phyloP scores from a whole-genome alignment of 2,329 filamentous ascomycete species.

The Gnomoniopsis smithogilvyi region DNA sequence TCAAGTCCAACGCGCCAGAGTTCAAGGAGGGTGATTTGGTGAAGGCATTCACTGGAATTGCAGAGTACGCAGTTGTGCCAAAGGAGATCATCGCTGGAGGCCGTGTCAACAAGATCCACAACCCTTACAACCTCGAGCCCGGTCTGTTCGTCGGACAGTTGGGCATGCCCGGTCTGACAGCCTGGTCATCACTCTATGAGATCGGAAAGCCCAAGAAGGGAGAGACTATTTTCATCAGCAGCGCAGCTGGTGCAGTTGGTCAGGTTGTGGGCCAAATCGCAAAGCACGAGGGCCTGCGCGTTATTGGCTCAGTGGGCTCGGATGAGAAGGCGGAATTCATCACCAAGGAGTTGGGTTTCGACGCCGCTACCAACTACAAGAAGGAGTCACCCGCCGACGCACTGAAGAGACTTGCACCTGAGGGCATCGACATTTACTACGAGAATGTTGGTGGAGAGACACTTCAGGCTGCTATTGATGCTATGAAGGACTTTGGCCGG shows the following conservation, averaged over 20 bases:
- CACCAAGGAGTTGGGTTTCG: slow-evolving; percentile 47
- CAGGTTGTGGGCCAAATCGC: slow-evolving; percentile 81
- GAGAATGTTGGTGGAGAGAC: slow-evolving; percentile 54
- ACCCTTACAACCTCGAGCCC: slow-evolving; percentile 64
- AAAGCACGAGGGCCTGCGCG: slow-evolving; percentile 74
- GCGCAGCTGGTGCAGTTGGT: slow-evolving; percentile 77
- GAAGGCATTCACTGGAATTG: slow-evolving; percentile 52
- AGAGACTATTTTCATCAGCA: slow-evolving; percentile 78
- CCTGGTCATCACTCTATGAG: slow-evolving; percentile 58
- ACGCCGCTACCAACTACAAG: slow-evolving; percentile 82
- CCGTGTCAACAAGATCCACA: slow-evolving; percentile 56
- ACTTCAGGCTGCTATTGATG: slow-evolving; percentile 41
- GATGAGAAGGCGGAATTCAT: slow-evolving; percentile 76
- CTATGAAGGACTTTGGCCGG: slow-evolving; percentile 60
- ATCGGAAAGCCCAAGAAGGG: slow-evolving; percentile 71
- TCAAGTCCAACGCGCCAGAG: slow-evolving; percentile 60
- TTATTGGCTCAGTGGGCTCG: slow-evolving; percentile 76
- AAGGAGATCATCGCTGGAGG: slow-evolving; percentile 34
- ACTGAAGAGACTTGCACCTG: slow-evolving; percentile 65
- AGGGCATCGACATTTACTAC: slow-evolving; percentile 70
- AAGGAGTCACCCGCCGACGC: slow-evolving; percentile 69
- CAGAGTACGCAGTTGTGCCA: slow-evolving; percentile 64
- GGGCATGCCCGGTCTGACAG: slow-evolving; percentile 44
- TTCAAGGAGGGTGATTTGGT: slow-evolving; percentile 69
- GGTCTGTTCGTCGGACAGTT: slow-evolving; percentile 71